phyloP scores from a whole-genome alignment of 2,329 filamentous ascomycete species.

The Blumeriella jaapii region DNA sequence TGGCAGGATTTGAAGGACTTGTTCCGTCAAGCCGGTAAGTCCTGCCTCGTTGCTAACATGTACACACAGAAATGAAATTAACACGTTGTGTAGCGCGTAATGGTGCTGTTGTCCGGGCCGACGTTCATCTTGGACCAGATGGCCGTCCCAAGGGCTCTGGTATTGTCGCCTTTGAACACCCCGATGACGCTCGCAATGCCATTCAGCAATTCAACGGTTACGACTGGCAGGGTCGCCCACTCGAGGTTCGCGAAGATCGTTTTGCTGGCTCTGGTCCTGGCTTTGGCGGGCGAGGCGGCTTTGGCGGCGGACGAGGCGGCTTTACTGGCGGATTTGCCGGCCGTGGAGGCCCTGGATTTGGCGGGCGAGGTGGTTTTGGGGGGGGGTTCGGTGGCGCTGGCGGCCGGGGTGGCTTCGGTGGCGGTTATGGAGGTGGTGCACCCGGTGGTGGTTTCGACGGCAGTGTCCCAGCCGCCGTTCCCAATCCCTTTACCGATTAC shows the following conservation, averaged over 20 bases:
- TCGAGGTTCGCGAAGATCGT: conserved; percentile 93
- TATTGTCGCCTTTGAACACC: conserved; percentile 90
- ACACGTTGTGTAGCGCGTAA: conserved; percentile 38
- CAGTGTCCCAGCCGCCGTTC: conserved; percentile 38
- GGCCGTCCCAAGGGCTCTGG: conserved; percentile 93
- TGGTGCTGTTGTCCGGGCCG: conserved; percentile 81
- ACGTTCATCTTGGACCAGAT: conserved; percentile 85
- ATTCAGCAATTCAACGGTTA: conserved; percentile 98
- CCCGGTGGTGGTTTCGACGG: conserved; percentile 25
- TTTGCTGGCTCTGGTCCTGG: conserved; percentile 56
- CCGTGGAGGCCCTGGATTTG: conserved; percentile 34
- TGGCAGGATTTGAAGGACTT: conserved; percentile 99
- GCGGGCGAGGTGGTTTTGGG: conserved; percentile 25
- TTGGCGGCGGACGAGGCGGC: conserved; percentile 30
- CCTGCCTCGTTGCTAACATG: conserved; percentile 20
- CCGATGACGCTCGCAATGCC: conserved; percentile 88
- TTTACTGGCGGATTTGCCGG: conserved; percentile 48
- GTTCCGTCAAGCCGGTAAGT: conserved; percentile 93
- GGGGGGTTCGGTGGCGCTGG: conserved; percentile 24
- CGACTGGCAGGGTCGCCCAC: conserved; percentile 87
- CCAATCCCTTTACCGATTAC: conserved; percentile 90
- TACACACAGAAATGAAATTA: conserved; percentile 17
- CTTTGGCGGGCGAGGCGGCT: conserved; percentile 33
- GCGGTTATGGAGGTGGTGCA: conserved; percentile 42
- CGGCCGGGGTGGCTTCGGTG: conserved; percentile 41